Conservation (phyloP, 2,329 filamentous ascomycete genomes). For the Trichocomaceae sp. region DNA sequence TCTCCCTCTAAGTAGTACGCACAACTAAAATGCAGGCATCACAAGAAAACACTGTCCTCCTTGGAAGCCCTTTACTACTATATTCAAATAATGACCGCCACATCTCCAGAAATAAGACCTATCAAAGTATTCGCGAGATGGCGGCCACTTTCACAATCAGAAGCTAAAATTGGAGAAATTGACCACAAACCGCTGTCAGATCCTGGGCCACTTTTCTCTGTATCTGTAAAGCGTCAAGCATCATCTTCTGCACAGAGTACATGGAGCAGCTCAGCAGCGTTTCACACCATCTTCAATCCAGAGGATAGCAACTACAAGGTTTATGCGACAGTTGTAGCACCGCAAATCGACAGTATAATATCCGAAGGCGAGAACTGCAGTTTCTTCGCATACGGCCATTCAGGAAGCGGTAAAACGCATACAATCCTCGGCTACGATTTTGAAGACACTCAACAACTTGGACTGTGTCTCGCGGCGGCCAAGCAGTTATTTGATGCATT, state of each 20-base stretch:
- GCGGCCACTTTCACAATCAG: background rate
- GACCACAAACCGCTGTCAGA: background rate
- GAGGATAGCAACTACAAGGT: slow-evolving; percentile 22
- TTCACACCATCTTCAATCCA: slow-evolving; percentile 19
- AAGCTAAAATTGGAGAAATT: background rate
- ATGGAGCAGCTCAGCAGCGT: slow-evolving; percentile 24
- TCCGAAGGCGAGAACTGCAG: slow-evolving; percentile 34
- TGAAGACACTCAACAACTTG: slow-evolving; percentile 28
- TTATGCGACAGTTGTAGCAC: slow-evolving; percentile 27
- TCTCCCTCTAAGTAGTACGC: no score
- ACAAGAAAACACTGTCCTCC: no score
- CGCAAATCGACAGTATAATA: slow-evolving; percentile 26
- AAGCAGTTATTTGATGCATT: slow-evolving; percentile 24
- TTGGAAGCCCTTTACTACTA: no score
- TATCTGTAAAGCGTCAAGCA: slow-evolving; percentile 1
- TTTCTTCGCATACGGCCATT: slow-evolving; percentile 42
- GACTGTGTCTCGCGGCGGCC: slow-evolving; percentile 33
- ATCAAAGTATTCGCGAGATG: slow-evolving; percentile 3
- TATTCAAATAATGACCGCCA: no score
- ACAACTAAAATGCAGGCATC: no score
- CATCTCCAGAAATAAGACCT: background rate
- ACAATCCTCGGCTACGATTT: slow-evolving; percentile 41
- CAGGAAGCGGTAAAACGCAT: slow-evolving; percentile 38
- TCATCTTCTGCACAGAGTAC: slow-evolving; percentile 1
- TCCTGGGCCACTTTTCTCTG: background rate